These are phyloP conservation scores for Ophiostoma piceae DNA, from an alignment of 2,329 filamentous ascomycete species.

Conservation along the genomic window DNA sequence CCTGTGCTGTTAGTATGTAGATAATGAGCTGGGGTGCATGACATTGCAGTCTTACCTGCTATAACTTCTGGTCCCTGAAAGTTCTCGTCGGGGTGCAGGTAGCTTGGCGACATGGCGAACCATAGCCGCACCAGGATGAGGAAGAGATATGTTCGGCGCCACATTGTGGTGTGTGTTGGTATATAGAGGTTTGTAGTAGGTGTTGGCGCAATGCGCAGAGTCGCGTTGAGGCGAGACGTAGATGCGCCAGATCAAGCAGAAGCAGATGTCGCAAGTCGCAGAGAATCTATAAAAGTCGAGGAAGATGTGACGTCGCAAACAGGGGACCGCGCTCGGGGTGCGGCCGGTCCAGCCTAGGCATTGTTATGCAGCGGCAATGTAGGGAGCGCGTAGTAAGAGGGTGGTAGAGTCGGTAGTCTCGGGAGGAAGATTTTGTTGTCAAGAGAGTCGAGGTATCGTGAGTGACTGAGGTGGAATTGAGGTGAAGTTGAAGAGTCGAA, in stretches of 20 bases:
- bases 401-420: background rate
- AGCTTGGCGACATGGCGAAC: conserved; percentile 90
- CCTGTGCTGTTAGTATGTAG: conserved; percentile 47
- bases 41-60: conserved; percentile 58
- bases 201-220: background rate
- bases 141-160: conserved; percentile 82
- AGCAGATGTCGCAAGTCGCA: background rate
- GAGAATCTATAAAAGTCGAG: too few species aligned
- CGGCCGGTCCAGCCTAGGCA: conserved; percentile 23
- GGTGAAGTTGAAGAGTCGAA: background rate
- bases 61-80: conserved; percentile 98
- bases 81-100: conserved; percentile 97
- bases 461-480: too few species aligned
- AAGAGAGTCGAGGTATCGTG: background rate
- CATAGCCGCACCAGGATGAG: conserved; percentile 83
- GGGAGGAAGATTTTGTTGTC: background rate
- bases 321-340: conserved; percentile 23
- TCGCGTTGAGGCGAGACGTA: conserved; percentile 8
- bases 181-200: too few species aligned
- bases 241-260: background rate
- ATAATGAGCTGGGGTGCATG: background rate
- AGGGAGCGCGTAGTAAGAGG: background rate
- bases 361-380: conserved; percentile 17
- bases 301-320: conserved; percentile 17
- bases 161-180: conserved; percentile 53